phyloP scores from a whole-genome alignment of 1,139 yeast species.

The Zygosaccharomyces pseudobailii region DNA sequence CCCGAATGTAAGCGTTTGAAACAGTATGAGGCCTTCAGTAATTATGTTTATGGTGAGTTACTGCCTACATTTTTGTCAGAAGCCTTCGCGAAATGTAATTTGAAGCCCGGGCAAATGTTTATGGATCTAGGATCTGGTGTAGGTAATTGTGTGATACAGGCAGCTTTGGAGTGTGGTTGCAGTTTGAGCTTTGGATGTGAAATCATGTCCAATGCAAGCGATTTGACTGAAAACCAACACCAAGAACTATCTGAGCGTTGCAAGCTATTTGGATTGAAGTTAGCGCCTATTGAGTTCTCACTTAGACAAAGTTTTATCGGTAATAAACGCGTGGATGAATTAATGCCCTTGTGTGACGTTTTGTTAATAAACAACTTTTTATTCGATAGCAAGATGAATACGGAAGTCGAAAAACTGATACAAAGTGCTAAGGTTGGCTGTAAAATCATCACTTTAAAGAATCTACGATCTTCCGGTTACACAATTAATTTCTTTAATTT shows the following conservation, averaged over 20 bases:
- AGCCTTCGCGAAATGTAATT: slow-evolving; percentile 59
- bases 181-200: slow-evolving; percentile 79
- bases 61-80: slow-evolving; percentile 71
- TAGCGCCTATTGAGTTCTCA: slow-evolving; percentile 54
- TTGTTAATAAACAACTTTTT: slow-evolving; percentile 77
- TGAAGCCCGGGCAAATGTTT: slow-evolving; percentile 53
- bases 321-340: slow-evolving; percentile 50
- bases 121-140: slow-evolving; percentile 93
- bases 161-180: slow-evolving; percentile 83
- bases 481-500: slow-evolving; percentile 49
- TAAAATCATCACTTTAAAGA: slow-evolving; percentile 71
- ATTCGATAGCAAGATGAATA: slow-evolving; percentile 69
- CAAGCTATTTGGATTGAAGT: slow-evolving; percentile 56
- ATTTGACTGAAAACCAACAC: slow-evolving; percentile 57
- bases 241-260: slow-evolving; percentile 55
- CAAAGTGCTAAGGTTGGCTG: slow-evolving; percentile 66
- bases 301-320: slow-evolving; percentile 68
- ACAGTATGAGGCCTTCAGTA: slow-evolving; percentile 80
- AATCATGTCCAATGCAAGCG: slow-evolving; percentile 77
- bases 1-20: slow-evolving; percentile 64
- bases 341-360: slow-evolving; percentile 62
- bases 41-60: slow-evolving; percentile 87
- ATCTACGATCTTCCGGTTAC: slow-evolving; percentile 51
- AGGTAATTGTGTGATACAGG: slow-evolving; percentile 86
- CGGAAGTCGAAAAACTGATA: slow-evolving; percentile 61